phyloP scores from a whole-genome alignment of 331 rosid species.

The Acacia pycnantha region DNA sequence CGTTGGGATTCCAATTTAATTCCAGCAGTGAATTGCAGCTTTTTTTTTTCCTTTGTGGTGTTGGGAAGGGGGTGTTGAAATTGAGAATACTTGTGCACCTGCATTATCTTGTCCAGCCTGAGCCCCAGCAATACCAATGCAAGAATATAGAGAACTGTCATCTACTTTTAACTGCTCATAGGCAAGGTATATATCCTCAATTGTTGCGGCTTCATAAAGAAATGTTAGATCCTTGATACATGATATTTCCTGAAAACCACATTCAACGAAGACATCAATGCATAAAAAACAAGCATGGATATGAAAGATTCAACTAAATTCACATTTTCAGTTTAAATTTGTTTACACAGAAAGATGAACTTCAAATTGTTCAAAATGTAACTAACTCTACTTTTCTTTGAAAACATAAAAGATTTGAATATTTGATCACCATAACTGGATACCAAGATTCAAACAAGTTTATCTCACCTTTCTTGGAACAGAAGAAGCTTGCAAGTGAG shows the following conservation, averaged over 20 bases:
- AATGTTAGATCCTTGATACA: constrained; percentile 85
- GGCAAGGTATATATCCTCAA: constrained; percentile 80
- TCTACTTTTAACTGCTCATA: constrained; percentile 89
- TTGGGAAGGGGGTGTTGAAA: neutral
- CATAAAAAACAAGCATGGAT: constrained; percentile 2
- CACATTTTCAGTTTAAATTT: constrained; percentile 3
- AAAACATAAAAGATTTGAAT: neutral
- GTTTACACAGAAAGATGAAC: neutral
- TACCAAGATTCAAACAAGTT: constrained; percentile 16
- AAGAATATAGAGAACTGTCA: constrained; percentile 74
- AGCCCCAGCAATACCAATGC: constrained; percentile 94
- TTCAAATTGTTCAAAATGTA: neutral
- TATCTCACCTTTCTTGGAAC: constrained; percentile 93
- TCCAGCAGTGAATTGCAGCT: neutral
- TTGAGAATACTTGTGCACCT: constrained; percentile 40
- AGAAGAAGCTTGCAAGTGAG: constrained; percentile 93
- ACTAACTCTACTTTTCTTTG: neutral
- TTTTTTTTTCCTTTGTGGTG: too few relatives aligned
- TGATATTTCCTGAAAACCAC: constrained; percentile 80
- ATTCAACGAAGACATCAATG: constrained; percentile 15
- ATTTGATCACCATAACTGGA: neutral
- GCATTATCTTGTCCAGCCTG: constrained; percentile 61
- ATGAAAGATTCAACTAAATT: neutral
- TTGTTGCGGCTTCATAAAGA: constrained; percentile 75
- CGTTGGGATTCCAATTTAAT: neutral